Evolutionary conservation across 164 flowering plant species (phyloP).

Genomic region (Liriodendron chinense): DNA sequence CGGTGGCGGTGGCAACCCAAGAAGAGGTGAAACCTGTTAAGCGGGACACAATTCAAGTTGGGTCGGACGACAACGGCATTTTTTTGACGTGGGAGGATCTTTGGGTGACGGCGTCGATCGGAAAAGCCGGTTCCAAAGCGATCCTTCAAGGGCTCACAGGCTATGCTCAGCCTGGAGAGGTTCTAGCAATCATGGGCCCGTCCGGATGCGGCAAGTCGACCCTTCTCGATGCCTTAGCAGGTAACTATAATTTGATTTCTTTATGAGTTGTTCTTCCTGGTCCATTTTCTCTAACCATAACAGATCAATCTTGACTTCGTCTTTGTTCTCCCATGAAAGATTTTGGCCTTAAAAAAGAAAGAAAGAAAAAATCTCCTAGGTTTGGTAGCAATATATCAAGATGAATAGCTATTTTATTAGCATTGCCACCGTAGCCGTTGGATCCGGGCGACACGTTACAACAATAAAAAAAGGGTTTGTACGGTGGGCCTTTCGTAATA

Average conservation of each 20-base stretch:
- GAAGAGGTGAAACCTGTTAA: not conserved
- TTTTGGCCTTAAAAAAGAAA: too few species aligned
- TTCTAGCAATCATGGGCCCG: slow-evolving; percentile 57
- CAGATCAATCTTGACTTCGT: too few species aligned
- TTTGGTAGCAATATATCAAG: not conserved
- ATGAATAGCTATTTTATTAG: not conserved
- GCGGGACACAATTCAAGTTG: not conserved
- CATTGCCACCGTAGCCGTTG: too few species aligned
- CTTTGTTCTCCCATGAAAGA: too few species aligned
- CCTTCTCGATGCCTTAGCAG: slow-evolving; percentile 50
- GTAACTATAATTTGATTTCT: slow-evolving; percentile 15
- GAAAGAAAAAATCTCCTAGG: too few species aligned
- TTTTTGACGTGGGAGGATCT: slow-evolving; percentile 44
- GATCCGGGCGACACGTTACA: too few species aligned
- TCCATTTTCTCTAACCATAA: not conserved
- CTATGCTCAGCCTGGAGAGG: slow-evolving; percentile 42
- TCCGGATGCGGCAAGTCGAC: slow-evolving; percentile 58
- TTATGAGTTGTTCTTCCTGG: not conserved
- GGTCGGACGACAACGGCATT: slow-evolving; percentile 10
- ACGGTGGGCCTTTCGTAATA: too few species aligned
- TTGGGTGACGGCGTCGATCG: slow-evolving; percentile 29
- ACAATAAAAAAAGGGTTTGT: too few species aligned
- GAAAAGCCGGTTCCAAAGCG: slow-evolving; percentile 11
- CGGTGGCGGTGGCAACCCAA: not conserved
- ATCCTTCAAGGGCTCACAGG: slow-evolving; percentile 43